A percentile compares a stretch with the other conserved stretches of the same genome.
Evolutionary conservation across 1,284 basidiomycete genomes (phyloP).

Genomic region (Ganoderma sinense): DNA sequence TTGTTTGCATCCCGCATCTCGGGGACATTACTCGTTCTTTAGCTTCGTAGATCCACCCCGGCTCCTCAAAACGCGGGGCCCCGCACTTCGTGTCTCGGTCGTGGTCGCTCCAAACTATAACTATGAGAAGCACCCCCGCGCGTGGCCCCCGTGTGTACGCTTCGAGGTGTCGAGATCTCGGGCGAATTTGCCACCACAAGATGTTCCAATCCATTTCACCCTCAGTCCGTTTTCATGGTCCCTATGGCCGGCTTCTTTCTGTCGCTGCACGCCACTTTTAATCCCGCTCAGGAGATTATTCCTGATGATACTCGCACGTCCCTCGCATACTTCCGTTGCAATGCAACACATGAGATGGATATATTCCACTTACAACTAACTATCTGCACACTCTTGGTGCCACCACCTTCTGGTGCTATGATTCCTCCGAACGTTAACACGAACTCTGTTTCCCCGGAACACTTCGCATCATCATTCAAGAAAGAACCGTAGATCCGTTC

Average conservation of each 20-base stretch:
- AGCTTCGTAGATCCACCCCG: constrained; percentile 1
- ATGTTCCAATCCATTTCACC: not conserved
- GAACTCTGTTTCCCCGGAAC: no score
- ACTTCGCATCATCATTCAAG: no score
- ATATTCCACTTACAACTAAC: no score
- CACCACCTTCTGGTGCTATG: no score
- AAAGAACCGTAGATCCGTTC: no score
- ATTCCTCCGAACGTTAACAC: no score
- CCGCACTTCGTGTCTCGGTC: constrained; percentile 10
- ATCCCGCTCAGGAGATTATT: no score
- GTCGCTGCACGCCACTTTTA: not conserved
- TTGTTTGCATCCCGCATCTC: constrained; percentile 3
- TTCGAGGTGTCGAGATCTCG: not conserved
- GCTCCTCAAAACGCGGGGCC: constrained; percentile 10
- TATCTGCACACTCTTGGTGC: no score
- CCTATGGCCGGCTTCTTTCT: not conserved
- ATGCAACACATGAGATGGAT: no score
- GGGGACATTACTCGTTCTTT: constrained; percentile 7
- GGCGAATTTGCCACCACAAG: not conserved
- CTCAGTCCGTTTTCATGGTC: not conserved
- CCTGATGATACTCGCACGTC: no score
- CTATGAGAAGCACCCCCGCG: not conserved
- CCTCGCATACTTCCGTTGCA: no score
- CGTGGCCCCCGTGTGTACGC: not conserved
- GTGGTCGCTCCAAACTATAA: not conserved